Base-by-base conservation (phyloP, 345 rosid species). In the Hibiscus syriacus region DNA sequence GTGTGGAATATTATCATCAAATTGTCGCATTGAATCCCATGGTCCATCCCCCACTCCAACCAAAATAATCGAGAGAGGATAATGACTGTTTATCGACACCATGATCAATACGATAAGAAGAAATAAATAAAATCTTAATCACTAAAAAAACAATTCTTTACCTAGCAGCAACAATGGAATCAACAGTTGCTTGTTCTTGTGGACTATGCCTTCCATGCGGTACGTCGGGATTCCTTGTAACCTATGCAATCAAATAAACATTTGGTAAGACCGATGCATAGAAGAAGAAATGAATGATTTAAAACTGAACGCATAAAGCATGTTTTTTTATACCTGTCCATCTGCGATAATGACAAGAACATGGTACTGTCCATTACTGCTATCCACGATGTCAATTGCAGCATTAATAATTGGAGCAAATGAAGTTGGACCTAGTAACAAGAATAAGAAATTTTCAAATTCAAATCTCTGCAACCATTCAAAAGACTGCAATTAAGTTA, bases 1-100 rank as follows among this genome's bases (percentile, higher is more conserved):
- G 2, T 87, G 88, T 61, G 96, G 97, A 73, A 92, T 88, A 56
- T 84, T 86, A 80, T 92, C 97, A 72, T 92, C 98, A 57, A 92
- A 90, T 20, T 83, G 85, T 70, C 88, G 67, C 98, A 92, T 84
- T 26, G 96, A 79, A 66, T 92, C 88, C 98, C 98, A 92, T 14
- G 98, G 98, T 66, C 98, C 98, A 80, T 92, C 98, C 67, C 98
- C 98, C 38, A 92, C 93, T 55, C 98, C 98, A 71, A 92, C 87
- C 80, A 92, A 79, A 79, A 92, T 72, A 6, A 92, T 92, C 20
- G 98, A 92, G 68, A 92, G 84, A 61, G 98, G 93, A 73, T 80
- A 87, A 9, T 79, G 84, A 79, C 98, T 92, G 82, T 72, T 70
- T 23, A 26, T 10, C 22, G 54, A 73, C 14, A 34, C 3, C 48